Base-by-base conservation (phyloP, 495 filamentous ascomycete species). In the Aspergillus kassunensis region DNA sequence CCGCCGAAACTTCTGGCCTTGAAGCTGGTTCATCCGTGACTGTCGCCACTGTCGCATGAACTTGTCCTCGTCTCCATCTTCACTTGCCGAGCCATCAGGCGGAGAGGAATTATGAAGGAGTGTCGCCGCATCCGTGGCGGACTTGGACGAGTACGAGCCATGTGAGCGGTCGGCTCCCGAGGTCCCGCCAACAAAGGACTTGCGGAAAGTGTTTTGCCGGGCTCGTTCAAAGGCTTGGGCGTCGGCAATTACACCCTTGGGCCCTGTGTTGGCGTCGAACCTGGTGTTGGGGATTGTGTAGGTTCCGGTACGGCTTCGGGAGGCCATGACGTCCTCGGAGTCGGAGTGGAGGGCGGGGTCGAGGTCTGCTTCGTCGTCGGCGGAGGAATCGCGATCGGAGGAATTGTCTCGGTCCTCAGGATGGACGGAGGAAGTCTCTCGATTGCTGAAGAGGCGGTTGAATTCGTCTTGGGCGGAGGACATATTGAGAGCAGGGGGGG, bases 161-260 rank as follows among this genome's bases (percentile, higher is more conserved):
- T 51, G 56, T 44, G 56, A 55, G 41, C 49, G 55, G 41, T 72
- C 62, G 39, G 72, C 63, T 36, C 60, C 63, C 62, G 36, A 74
- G 68, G 25, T 45, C 0, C 15, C 15, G n/a, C 27, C 31, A 18
- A 45, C 42, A 23, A 80, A 62, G 15, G 77, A 79, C 37, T 64
- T 61, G 25, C 77, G 76, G 64, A 79, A 77, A 42, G 80, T 87
- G 56, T 72, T 76, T 57, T 85, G 86, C 44, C 83, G 83, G 10
- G 91, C 90, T 46, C 84, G 81, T 69, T 97, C 91, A 63, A 91
- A 97, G 46, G 88, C 85, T 55, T 88, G 82, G 20, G 93, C 93
- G 63, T 98, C 93, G 57, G 95, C 91, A 54, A 98, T 97, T 67
- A 98, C 93, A 57, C 93, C 93, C 73, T 97, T 97, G 49, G 96